Conservation (phyloP, 169 alveolate genomes). For the Plasmodium coatneyi region DNA sequence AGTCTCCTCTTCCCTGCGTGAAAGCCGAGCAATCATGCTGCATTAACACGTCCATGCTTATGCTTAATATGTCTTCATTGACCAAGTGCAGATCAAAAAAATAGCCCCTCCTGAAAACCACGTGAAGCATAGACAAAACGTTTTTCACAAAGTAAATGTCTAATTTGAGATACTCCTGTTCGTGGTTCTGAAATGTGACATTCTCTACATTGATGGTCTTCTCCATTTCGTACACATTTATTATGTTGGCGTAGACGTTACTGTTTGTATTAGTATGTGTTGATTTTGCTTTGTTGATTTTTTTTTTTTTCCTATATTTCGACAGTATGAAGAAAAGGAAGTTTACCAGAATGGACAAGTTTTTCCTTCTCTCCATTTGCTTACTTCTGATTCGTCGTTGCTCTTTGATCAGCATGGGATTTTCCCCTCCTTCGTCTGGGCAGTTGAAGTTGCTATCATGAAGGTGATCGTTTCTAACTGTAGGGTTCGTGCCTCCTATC, state of each 20-base stretch:
- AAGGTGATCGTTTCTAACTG: not conserved
- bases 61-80: conserved; percentile 21
- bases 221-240: conserved; percentile 58
- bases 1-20: not conserved
- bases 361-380: not conserved
- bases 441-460: not conserved
- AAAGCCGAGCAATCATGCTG: conserved; percentile 16
- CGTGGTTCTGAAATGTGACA: conserved; percentile 64
- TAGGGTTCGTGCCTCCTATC: not conserved
- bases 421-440: not conserved
- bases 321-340: conserved; percentile 53
- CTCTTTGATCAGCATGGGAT: conserved; percentile 17
- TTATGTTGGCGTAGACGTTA: conserved; percentile 20
- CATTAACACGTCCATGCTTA: conserved; percentile 1
- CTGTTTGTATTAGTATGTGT: not conserved
- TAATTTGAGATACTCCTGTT: conserved; percentile 53
- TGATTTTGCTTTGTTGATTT: not conserved
- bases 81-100: conserved; percentile 12
- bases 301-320: conserved; percentile 39
- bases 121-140: conserved; percentile 56
- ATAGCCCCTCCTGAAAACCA: conserved; percentile 10
- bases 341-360: conserved; percentile 39
- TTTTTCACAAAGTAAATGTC: conserved; percentile 53
- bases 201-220: conserved; percentile 36
- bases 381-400: not conserved